A percentile compares a stretch with the other conserved stretches of the same genome.
phyloP scores from a whole-genome alignment of 257 asterid species.

The Datura wrightii region DNA sequence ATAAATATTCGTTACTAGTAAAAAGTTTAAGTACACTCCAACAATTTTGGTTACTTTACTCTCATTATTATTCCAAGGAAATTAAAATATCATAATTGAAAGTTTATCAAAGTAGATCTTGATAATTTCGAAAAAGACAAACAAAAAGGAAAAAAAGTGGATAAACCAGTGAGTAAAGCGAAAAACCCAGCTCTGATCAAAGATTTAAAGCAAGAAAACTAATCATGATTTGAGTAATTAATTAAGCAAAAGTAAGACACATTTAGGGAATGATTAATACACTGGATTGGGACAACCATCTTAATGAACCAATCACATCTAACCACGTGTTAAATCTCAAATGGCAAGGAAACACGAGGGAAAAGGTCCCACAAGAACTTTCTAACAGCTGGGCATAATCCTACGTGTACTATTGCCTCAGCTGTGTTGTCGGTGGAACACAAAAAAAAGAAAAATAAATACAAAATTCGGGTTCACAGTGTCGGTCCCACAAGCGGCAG shows the following conservation, averaged over 20 bases:
- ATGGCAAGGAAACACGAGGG: not conserved
- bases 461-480: not conserved
- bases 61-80: not conserved
- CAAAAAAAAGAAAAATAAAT: not conserved
- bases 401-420: not conserved
- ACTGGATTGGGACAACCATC: slow-evolving; percentile 17
- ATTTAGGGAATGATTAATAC: not conserved
- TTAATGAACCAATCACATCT: not conserved
- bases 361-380: not conserved
- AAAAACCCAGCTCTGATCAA: not conserved
- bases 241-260: slow-evolving; percentile 15
- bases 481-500: not conserved
- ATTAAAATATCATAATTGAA: not conserved
- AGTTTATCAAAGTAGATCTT: not conserved
- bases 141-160: not conserved
- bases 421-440: not conserved
- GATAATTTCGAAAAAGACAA: not conserved
- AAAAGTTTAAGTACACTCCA: not conserved
- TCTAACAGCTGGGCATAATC: slow-evolving; percentile 7
- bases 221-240: slow-evolving; percentile 33
- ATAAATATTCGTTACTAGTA: not conserved
- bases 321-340: not conserved
- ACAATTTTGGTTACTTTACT: not conserved
- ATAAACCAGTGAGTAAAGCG: not conserved
- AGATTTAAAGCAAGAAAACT: not conserved